A percentile compares a stretch with the other conserved stretches of the same genome.
Conservation (phyloP, 73 alveolate genomes). For the Breviolum minutum region DNA sequence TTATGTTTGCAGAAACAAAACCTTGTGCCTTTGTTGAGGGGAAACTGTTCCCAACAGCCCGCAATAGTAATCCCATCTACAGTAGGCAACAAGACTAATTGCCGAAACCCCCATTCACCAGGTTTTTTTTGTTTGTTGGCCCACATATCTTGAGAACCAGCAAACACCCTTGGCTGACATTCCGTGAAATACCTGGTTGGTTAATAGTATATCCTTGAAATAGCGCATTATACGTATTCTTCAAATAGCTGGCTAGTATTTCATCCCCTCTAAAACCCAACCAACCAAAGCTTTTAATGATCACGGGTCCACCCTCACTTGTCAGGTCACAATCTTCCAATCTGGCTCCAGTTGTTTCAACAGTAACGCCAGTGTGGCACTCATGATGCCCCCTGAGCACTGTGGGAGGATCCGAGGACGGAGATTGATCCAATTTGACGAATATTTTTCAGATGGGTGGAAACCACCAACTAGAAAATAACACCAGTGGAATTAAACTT, state of each 20-base stretch:
- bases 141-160: too few relatives aligned
- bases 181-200: neutral
- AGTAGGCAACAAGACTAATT: too few relatives aligned
- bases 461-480: too few relatives aligned
- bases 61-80: too few relatives aligned
- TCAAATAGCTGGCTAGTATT: neutral
- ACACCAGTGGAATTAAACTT: too few relatives aligned
- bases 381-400: slow-evolving; percentile 83
- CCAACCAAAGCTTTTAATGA: neutral
- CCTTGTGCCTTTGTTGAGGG: too few relatives aligned
- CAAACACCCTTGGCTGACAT: too few relatives aligned
- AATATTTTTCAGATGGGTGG: neutral
- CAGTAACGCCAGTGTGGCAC: slow-evolving; percentile 72
- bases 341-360: slow-evolving; percentile 83
- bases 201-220: neutral
- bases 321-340: slow-evolving; percentile 49
- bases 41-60: too few relatives aligned
- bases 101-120: too few relatives aligned
- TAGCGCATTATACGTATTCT: neutral
- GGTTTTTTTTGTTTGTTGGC: too few relatives aligned
- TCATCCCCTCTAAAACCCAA: neutral
- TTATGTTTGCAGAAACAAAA: too few relatives aligned
- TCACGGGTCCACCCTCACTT: neutral
- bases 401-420: neutral
- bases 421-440: too few relatives aligned